Conservation (phyloP, 2,329 filamentous ascomycete genomes). For the Magnaporthiopsis poae region DNA sequence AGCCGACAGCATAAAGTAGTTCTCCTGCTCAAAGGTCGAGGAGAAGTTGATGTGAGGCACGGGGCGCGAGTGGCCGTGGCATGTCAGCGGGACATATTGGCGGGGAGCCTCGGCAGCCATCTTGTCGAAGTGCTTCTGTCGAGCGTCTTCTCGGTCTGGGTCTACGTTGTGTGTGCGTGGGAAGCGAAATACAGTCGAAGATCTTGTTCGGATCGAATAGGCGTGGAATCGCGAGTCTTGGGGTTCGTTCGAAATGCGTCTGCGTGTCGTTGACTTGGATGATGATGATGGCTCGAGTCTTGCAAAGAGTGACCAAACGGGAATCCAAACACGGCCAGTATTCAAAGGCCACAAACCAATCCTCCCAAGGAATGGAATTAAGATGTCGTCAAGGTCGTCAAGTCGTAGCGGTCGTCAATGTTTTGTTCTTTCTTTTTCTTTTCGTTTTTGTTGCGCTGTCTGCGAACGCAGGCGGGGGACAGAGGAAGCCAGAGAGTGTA, state of each 20-base stretch:
- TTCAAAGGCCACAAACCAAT: neutral
- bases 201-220: neutral
- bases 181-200: neutral
- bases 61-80: constrained; percentile 85
- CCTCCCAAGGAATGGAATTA: constrained; percentile 2
- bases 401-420: constrained; percentile 10
- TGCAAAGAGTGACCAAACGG: neutral
- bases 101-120: constrained; percentile 28
- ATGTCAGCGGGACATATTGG: constrained; percentile 77
- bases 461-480: no score
- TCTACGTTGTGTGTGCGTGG: neutral
- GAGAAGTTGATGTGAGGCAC: constrained; percentile 90
- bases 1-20: constrained; percentile 86
- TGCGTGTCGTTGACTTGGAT: neutral
- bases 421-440: neutral
- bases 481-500: no score
- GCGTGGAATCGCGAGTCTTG: no score
- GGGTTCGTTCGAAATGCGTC: neutral
- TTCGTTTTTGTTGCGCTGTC: no score
- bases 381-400: constrained; percentile 14
- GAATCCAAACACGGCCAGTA: neutral
- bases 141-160: neutral
- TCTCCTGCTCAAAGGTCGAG: constrained; percentile 66
- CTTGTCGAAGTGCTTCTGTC: neutral
- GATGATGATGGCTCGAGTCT: neutral